Conservation (phyloP, 306 rosid species). For the Amphicarpaea edgeworthii region DNA sequence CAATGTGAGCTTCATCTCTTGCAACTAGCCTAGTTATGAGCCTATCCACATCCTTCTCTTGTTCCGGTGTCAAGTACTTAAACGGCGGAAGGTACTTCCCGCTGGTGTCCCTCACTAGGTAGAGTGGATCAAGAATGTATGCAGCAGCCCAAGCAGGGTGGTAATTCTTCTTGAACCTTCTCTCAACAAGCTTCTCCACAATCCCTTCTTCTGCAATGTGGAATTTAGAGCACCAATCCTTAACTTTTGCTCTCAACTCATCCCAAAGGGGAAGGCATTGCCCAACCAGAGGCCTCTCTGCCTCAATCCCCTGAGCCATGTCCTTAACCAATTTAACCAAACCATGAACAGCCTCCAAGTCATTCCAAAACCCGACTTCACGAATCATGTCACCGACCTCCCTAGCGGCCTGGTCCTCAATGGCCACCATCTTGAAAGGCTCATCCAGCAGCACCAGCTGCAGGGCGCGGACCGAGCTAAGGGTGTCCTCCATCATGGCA, state of each 20-base stretch:
- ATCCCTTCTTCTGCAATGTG: constrained; percentile 58
- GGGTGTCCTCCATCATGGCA: constrained; percentile 67
- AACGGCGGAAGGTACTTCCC: constrained; percentile 79
- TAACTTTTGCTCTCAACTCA: constrained; percentile 73
- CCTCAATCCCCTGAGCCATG: constrained; percentile 79
- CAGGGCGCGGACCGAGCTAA: constrained; percentile 64
- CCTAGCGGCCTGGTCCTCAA: constrained; percentile 70
- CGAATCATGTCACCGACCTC: constrained; percentile 75
- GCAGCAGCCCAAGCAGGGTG: constrained; percentile 87
- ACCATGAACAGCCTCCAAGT: constrained; percentile 66
- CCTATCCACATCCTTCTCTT: constrained; percentile 71
- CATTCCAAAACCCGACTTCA: constrained; percentile 78
- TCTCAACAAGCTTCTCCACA: constrained; percentile 62
- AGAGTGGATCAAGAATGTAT: constrained; percentile 69
- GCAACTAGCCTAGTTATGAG: constrained; percentile 71
- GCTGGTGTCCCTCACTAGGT: constrained; percentile 62
- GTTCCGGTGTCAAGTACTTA: constrained; percentile 62
- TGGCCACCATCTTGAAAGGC: constrained; percentile 58
- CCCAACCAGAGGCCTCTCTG: constrained; percentile 82
- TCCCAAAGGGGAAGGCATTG: constrained; percentile 95
- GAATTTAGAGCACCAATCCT: constrained; percentile 71
- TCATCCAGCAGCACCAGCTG: constrained; percentile 70
- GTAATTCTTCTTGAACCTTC: constrained; percentile 67
- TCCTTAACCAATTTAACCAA: constrained; percentile 75
- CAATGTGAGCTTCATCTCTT: constrained; percentile 67